phyloP scores from a whole-genome alignment of 495 filamentous ascomycete genomes.

The Trypethelium eluteriae region DNA sequence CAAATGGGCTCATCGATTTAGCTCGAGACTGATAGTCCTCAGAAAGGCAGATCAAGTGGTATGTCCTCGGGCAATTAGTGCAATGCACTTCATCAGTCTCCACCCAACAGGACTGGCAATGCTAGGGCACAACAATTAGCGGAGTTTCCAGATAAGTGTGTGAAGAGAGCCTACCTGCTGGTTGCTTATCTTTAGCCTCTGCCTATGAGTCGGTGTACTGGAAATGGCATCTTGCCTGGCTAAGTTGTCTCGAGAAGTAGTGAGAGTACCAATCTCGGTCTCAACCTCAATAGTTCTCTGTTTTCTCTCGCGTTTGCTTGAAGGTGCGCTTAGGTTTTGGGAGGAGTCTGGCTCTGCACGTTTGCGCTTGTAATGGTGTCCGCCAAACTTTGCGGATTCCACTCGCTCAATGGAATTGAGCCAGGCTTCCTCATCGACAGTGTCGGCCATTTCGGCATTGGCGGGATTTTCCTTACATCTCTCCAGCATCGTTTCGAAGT shows the following conservation, averaged over 20 bases:
- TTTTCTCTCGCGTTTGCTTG: conserved; percentile 3
- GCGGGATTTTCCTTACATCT: conserved; percentile 50
- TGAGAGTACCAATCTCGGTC: conserved; percentile 31
- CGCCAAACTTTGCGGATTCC: conserved; percentile 53
- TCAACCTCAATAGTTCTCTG: background rate
- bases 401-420: conserved; percentile 52
- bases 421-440: conserved; percentile 52
- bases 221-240: conserved; percentile 48
- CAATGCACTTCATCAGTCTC: conserved; percentile 44
- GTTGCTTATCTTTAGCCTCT: conserved; percentile 40
- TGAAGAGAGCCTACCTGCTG: conserved; percentile 37
- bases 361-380: conserved; percentile 42
- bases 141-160: background rate
- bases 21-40: conserved; percentile 34
- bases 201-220: conserved; percentile 40
- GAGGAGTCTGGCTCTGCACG: conserved; percentile 27
- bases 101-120: conserved; percentile 52
- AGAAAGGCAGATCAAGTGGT: conserved; percentile 48
- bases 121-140: conserved; percentile 20
- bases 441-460: conserved; percentile 31
- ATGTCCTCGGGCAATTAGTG: conserved; percentile 49
- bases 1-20: conserved; percentile 38
- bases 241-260: conserved; percentile 22
- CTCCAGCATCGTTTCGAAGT: conserved; percentile 47
- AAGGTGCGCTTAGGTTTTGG: conserved; percentile 36